Percentiles rank a stretch among this genome's conserved stretches.
These are phyloP conservation scores for Exophiala xenobiotica DNA, from an alignment of 2,329 filamentous ascomycete genomes.

Conservation along the genomic window DNA sequence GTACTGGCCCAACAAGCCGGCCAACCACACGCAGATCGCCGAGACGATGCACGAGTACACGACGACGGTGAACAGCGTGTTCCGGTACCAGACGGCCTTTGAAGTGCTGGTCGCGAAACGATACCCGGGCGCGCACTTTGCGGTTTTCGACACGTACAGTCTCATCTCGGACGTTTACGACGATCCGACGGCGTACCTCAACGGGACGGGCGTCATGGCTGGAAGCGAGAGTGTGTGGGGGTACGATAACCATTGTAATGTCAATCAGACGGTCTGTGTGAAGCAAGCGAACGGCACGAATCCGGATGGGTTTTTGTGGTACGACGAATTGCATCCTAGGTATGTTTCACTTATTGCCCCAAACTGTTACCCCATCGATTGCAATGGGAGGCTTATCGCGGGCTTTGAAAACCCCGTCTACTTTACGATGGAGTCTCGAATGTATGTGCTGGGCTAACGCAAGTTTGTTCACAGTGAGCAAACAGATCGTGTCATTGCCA, in stretches of 20 bases:
- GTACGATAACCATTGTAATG: constrained; percentile 56
- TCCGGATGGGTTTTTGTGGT: constrained; percentile 27
- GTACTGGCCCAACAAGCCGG: constrained; percentile 50
- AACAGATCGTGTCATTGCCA: constrained; percentile 58
- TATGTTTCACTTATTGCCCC: constrained; percentile 6
- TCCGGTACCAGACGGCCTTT: constrained; percentile 52
- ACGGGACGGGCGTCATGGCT: constrained; percentile 61
- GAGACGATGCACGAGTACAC: constrained; percentile 53
- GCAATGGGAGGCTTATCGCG: no score
- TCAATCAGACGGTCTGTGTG: constrained; percentile 40
- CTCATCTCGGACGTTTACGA: constrained; percentile 52
- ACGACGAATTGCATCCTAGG: constrained; percentile 67
- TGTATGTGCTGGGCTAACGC: no score
- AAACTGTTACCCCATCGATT: no score
- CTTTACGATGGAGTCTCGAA: no score
- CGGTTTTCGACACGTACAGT: constrained; percentile 66
- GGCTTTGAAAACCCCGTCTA: no score
- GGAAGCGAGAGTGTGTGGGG: constrained; percentile 63
- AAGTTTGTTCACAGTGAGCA: constrained; percentile 44
- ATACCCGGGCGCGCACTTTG: constrained; percentile 59
- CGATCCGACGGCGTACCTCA: constrained; percentile 61
- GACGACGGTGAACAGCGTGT: constrained; percentile 51
- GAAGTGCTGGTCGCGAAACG: constrained; percentile 43
- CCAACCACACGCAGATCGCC: constrained; percentile 52
- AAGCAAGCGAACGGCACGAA: constrained; percentile 18